Conservation (phyloP, 2,329 filamentous ascomycete species). For the Reticulascus tulasneorum region DNA sequence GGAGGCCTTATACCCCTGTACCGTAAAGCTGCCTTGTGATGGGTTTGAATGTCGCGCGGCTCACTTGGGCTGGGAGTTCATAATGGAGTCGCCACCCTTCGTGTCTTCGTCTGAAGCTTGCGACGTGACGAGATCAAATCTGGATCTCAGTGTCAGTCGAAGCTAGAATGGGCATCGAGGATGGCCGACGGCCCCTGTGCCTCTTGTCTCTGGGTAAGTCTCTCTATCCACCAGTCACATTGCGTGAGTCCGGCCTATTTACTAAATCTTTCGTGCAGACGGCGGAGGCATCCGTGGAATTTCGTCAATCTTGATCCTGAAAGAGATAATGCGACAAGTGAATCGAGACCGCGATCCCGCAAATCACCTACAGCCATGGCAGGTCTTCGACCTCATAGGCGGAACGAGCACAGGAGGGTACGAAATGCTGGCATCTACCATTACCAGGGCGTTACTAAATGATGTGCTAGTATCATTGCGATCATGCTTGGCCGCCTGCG, state of each 20-base stretch:
- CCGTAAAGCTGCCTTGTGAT: too few relatives aligned
- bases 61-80: too few relatives aligned
- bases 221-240: too few relatives aligned
- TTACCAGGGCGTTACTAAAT: not conserved
- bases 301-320: constrained; percentile 10
- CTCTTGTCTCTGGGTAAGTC: constrained; percentile 6
- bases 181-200: constrained; percentile 3
- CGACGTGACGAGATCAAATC: too few relatives aligned
- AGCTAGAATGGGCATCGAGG: too few relatives aligned
- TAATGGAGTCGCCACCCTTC: too few relatives aligned
- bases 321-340: constrained; percentile 11
- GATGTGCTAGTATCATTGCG: constrained; percentile 15
- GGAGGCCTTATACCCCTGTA: too few relatives aligned
- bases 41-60: too few relatives aligned
- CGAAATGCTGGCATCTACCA: not conserved
- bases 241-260: not conserved
- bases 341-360: constrained; percentile 5
- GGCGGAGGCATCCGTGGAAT: constrained; percentile 13
- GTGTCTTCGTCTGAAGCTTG: too few relatives aligned
- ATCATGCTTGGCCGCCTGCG: constrained; percentile 18
- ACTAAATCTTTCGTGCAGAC: constrained; percentile 1
- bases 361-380: constrained; percentile 11
- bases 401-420: constrained; percentile 13
- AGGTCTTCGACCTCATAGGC: constrained; percentile 16
- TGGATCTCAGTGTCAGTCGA: too few relatives aligned